Conservation (phyloP, 768 basidiomycete species). For the Sutorius australiensis region DNA sequence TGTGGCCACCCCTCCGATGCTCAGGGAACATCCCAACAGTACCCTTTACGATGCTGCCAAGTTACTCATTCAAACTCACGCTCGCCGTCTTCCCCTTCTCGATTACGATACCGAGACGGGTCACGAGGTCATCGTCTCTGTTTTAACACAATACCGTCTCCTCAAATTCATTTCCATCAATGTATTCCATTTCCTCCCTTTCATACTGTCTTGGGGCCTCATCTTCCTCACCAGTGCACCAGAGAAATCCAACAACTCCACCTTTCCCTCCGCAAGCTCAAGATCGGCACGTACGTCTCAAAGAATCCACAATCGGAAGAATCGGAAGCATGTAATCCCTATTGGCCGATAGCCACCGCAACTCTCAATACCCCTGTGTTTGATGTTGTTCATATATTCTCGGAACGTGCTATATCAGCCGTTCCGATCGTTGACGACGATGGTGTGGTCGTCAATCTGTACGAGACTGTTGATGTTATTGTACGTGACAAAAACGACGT, state of each 20-base stretch:
- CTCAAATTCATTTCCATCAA: slow-evolving; percentile 99
- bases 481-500: slow-evolving; percentile 37
- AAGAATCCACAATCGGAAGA: slow-evolving; percentile 43
- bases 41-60: slow-evolving; percentile 89
- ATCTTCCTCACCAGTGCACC: slow-evolving; percentile 56
- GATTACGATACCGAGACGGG: slow-evolving; percentile 92
- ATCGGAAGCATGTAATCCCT: slow-evolving; percentile 62
- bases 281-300: slow-evolving; percentile 89
- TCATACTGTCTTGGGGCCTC: slow-evolving; percentile 1
- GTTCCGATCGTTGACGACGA: slow-evolving; percentile 94
- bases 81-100: slow-evolving; percentile 88
- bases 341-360: slow-evolving; percentile 88
- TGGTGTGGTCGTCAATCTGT: slow-evolving; percentile 91
- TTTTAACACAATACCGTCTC: slow-evolving; percentile 94
- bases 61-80: slow-evolving; percentile 91
- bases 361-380: slow-evolving; percentile 90
- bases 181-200: slow-evolving; percentile 42
- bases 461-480: slow-evolving; percentile 98
- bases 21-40: slow-evolving; percentile 82
- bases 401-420: slow-evolving; percentile 89
- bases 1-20: slow-evolving; percentile 87
- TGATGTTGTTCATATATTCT: slow-evolving; percentile 98
- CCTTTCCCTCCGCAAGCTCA: slow-evolving; percentile 75
- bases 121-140: slow-evolving; percentile 92
- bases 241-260: slow-evolving; percentile 81